phyloP scores from a whole-genome alignment of 768 basidiomycete genomes.

The Thelephora aurantiotincta region DNA sequence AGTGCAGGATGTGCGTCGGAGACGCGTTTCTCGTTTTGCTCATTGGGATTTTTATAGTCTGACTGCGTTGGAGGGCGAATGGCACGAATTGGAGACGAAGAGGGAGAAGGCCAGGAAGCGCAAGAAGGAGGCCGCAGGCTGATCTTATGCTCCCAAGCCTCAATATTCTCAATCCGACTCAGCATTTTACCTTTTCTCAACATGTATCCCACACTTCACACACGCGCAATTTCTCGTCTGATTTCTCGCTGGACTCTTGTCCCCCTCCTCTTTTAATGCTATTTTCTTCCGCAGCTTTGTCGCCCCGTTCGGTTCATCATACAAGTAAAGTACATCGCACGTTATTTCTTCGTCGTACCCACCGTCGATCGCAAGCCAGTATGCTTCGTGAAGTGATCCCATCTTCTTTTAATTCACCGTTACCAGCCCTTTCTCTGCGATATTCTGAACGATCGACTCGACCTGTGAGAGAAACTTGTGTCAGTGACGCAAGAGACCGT shows the following conservation, averaged over 20 bases:
- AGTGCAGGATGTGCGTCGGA: constrained; percentile 16
- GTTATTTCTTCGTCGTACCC: not conserved
- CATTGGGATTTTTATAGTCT: constrained; percentile 30
- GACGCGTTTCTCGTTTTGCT: not conserved
- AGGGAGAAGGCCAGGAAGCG: constrained; percentile 75
- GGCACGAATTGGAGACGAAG: constrained; percentile 97
- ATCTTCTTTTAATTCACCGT: constrained; percentile 7
- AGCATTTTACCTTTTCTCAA: not conserved
- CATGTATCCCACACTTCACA: constrained; percentile 2
- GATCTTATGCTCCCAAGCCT: constrained; percentile 12
- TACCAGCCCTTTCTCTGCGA: constrained; percentile 61
- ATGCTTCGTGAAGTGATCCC: not conserved
- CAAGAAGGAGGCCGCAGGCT: constrained; percentile 32
- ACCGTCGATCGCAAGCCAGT: not conserved
- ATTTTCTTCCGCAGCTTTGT: not conserved
- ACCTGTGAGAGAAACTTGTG: constrained; percentile 31
- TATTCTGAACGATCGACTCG: constrained; percentile 75
- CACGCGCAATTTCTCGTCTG: constrained; percentile 8
- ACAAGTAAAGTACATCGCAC: not conserved
- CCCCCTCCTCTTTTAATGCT: not conserved
- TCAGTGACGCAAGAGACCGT: constrained; percentile 2
- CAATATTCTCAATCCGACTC: constrained; percentile 5
- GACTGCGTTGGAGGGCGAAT: constrained; percentile 77
- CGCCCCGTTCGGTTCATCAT: not conserved
- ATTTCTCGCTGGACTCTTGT: constrained; percentile 6